Base-by-base conservation (phyloP, 2,329 filamentous ascomycete genomes). In the Clarireedia sp. region DNA sequence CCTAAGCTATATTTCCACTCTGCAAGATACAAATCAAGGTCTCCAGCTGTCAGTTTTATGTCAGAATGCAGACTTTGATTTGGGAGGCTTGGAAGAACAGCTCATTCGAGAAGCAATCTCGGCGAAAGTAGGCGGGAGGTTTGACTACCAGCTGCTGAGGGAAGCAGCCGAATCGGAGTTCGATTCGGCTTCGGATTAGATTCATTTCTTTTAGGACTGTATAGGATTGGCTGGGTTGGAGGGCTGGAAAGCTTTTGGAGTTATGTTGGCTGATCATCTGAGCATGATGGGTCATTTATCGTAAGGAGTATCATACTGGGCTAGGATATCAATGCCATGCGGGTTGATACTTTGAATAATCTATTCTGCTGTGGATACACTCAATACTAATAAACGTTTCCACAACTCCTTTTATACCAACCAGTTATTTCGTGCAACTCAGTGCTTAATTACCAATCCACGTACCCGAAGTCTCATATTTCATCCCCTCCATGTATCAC, bases 1-100 rank as follows among this genome's bases (percentile, higher is more conserved):
- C 1, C 64, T 68, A n/a, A 47, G 62, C 0, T 78, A 75, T 55
- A 68, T 77, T 29, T 60, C 64, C 6, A 64, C 55, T 3, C 66
- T 79, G 6, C 63, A 66, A n/a, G 58, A 59, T 9, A 65, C 63
- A 9, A 71, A 72, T 49, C 60, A 60, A 29, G 69, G 68, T 14
- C 59, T 72, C 14, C 33, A 60, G 6, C 53, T 72, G 16, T 66
- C 63, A 29, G 61, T 71, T 10, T 63, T 69, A 62, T 67, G 59
- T 44, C 68, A 69, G 44, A 64, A 62, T 46, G 46, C 62, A 12
- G 63, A 67, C 29, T 52, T 61, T 23, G 57, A 64, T 38, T 48
- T 72, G 12, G 64, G 49, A 7, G 62, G 63, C 10, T 37, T 51
- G 2, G 63, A 71, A 29, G 59, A 67, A 38, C 36, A 37, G 8